Conservation (phyloP, 2,329 filamentous ascomycete species). For the Iodosphaeria phyllophila region DNA sequence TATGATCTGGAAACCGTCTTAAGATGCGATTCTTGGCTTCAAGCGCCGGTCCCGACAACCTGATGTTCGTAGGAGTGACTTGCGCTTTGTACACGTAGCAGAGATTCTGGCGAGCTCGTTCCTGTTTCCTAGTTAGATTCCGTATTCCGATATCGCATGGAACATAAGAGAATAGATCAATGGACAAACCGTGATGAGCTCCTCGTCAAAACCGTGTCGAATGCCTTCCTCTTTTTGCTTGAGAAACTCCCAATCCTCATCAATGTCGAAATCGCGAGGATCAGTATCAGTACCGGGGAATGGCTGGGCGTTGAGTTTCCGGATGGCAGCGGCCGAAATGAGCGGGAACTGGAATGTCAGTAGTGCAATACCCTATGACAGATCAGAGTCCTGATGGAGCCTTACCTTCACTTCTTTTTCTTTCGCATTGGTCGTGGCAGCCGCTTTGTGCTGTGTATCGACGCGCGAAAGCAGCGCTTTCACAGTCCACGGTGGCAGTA, state of each 20-base stretch:
- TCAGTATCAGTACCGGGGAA: constrained; percentile 33
- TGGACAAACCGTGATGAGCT: constrained; percentile 8
- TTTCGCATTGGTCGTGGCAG: constrained; percentile 1
- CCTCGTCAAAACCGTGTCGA: constrained; percentile 8
- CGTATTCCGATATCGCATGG: no score
- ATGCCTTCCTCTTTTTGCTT: constrained; percentile 21
- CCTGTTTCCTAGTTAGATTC: constrained; percentile 2
- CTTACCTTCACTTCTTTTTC: no score
- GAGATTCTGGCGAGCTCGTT: constrained; percentile 19
- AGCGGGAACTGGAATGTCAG: constrained; percentile 12
- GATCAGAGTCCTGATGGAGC: no score
- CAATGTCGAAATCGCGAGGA: constrained; percentile 17
- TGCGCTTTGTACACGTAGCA: constrained; percentile 32
- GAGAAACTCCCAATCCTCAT: constrained; percentile 14
- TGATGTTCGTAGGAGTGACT: constrained; percentile 40
- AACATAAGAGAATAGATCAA: no score
- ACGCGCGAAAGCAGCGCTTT: constrained; percentile 25
- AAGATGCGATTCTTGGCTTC: constrained; percentile 55
- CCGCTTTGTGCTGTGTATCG: constrained; percentile 6
- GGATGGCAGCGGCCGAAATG: constrained; percentile 33
- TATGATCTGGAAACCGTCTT: constrained; percentile 39
- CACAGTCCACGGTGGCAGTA: constrained; percentile 35
- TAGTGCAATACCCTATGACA: no score
- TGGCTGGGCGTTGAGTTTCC: constrained; percentile 26
- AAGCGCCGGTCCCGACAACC: constrained; percentile 39